phyloP scores from a whole-genome alignment of 2,329 filamentous ascomycete genomes.

The Talaromyces sp. region DNA sequence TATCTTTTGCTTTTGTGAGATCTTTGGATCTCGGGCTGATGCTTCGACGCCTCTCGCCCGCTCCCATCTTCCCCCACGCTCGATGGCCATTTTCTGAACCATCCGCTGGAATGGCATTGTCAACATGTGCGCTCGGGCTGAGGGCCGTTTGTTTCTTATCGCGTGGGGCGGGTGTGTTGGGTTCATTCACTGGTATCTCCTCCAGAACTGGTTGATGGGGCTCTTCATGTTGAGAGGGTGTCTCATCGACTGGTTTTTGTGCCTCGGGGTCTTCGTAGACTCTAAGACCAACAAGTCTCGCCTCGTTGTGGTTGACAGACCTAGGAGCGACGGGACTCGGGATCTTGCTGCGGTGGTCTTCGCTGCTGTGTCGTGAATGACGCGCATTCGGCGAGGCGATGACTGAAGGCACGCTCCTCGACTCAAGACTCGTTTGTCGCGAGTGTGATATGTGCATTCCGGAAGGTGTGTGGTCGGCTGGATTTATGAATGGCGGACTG shows the following conservation, averaged over 20 bases:
- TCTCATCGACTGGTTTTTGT: constrained; percentile 13
- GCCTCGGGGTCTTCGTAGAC: constrained; percentile 51
- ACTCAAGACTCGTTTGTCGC: constrained; percentile 10
- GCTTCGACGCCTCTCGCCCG: constrained; percentile 22
- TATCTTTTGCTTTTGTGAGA: constrained; percentile 29
- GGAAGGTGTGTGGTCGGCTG: constrained; percentile 5
- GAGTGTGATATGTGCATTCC: constrained; percentile 12
- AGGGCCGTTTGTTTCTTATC: constrained; percentile 19
- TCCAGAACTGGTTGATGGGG: constrained; percentile 23
- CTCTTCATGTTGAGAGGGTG: constrained; percentile 9
- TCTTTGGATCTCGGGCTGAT: constrained; percentile 36
- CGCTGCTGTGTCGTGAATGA: constrained; percentile 8
- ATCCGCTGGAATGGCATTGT: not conserved
- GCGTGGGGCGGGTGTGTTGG: constrained; percentile 17
- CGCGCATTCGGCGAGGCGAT: constrained; percentile 9
- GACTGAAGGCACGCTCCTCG: constrained; percentile 5
- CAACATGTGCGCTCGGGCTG: constrained; percentile 1
- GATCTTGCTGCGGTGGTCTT: constrained; percentile 9
- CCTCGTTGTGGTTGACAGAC: constrained; percentile 1
- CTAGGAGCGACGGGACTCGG: constrained; percentile 8
- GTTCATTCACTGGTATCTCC: constrained; percentile 35
- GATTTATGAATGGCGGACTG: not conserved
- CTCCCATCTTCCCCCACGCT: constrained; percentile 28
- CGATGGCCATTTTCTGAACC: constrained; percentile 16
- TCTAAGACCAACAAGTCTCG: constrained; percentile 24